phyloP scores from a whole-genome alignment of 108 stramenopile genomes.

The Chaetoceros tenuissimus region DNA sequence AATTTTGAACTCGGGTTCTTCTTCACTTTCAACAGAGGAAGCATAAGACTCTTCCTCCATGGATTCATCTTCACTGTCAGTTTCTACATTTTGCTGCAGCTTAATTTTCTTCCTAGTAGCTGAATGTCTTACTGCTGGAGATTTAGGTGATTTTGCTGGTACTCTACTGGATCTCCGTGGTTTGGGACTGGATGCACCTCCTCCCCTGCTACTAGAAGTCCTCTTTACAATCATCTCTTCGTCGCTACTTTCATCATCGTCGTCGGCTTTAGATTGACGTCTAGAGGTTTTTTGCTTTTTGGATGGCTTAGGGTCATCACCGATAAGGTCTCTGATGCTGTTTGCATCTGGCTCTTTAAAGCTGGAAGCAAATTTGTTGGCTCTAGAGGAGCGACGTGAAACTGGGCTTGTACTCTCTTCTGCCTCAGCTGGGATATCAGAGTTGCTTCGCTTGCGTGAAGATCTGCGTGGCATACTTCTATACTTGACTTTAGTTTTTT shows the following conservation, averaged over 20 bases:
- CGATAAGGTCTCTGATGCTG: conserved; percentile 19
- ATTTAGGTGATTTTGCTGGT: conserved; percentile 17
- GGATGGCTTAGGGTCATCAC: not conserved
- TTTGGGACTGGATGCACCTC: not conserved
- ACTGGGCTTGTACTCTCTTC: not conserved
- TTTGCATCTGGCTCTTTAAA: conserved; percentile 36
- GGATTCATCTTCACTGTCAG: conserved; percentile 20
- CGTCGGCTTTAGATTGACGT: not conserved
- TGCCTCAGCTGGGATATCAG: not conserved
- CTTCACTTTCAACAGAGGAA: conserved; percentile 26
- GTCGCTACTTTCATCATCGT: not conserved
- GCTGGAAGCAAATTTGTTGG: conserved; percentile 28
- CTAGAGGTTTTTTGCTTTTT: conserved; percentile 1
- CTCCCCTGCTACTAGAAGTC: not conserved
- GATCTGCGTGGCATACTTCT: not conserved
- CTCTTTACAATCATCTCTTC: conserved; percentile 6
- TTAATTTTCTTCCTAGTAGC: conserved; percentile 19
- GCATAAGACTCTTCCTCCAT: conserved; percentile 4
- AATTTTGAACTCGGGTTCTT: conserved; percentile 57
- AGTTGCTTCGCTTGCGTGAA: not conserved
- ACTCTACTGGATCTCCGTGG: conserved; percentile 7
- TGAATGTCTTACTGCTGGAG: conserved; percentile 36
- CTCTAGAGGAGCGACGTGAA: conserved; percentile 12
- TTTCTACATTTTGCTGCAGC: conserved; percentile 14
- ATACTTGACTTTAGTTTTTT: not conserved